Conservation (phyloP, 345 rosid species). For the Lepidium africanum region DNA sequence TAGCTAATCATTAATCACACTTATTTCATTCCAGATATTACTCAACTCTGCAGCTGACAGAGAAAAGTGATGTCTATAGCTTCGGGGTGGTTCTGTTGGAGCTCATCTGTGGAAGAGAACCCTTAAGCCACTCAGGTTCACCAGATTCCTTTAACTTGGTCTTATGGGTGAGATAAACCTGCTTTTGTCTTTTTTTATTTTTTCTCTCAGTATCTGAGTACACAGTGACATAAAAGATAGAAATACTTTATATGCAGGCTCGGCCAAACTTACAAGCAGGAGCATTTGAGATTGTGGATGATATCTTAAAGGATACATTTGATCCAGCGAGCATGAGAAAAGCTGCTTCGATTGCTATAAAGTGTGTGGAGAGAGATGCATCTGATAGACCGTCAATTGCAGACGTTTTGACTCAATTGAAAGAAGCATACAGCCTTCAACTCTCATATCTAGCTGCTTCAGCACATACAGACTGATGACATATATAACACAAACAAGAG, state of each 20-base stretch:
- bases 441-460: slow-evolving; percentile 61
- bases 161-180: slow-evolving; percentile 58
- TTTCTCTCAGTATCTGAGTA: background rate
- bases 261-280: slow-evolving; percentile 89
- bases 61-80: slow-evolving; percentile 91
- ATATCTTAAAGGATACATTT: slow-evolving; percentile 48
- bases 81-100: slow-evolving; percentile 86
- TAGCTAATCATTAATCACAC: background rate
- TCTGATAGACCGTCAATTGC: slow-evolving; percentile 58
- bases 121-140: slow-evolving; percentile 63
- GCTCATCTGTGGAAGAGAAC: slow-evolving; percentile 92
- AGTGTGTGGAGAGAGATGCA: slow-evolving; percentile 80
- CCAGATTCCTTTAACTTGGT: slow-evolving; percentile 96
- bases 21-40: slow-evolving; percentile 50
- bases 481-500: slow-evolving; percentile 6
- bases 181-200: background rate
- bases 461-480: slow-evolving; percentile 38
- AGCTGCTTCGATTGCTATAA: slow-evolving; percentile 50
- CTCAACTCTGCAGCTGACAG: slow-evolving; percentile 82
- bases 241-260: slow-evolving; percentile 46
- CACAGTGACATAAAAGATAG: background rate
- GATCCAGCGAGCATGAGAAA: slow-evolving; percentile 67
- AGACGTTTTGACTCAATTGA: slow-evolving; percentile 54
- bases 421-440: slow-evolving; percentile 73
- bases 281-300: slow-evolving; percentile 76